Evolutionary conservation across 495 filamentous ascomycete species (phyloP), one percentile per base, ranked within the genome.

Genomic region (Penicillium turbatum): DNA sequence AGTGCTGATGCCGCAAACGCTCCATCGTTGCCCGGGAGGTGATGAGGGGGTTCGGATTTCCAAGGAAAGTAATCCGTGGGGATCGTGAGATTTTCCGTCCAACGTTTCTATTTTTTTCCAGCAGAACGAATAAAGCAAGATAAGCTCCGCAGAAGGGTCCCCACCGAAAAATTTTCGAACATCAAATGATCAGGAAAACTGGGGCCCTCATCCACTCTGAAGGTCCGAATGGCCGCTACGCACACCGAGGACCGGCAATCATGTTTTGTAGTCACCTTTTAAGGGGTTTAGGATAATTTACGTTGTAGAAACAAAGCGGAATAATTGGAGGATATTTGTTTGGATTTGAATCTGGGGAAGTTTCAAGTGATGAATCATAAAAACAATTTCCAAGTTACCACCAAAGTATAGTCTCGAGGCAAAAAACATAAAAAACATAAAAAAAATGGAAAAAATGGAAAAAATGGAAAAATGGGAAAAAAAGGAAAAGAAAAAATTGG

Each of bases 101-200:
- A 41, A 58, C 53, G 57, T 52, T 60, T 54, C 51, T 56, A 54
- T 59, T 59, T 59, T 26, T 52, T 21, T 26, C n/a, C 36, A 16
- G 31, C 27, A 51, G 45, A 32, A 32, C 48, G 54, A 53, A 54
- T 52, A 53, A 45, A 55, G 48, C 34, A 55, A 60, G 61, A 64
- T 67, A 67, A 67, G 64, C 59, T 67, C 55, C 59, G 51, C 48
- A 15, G 52, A 24, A 54, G 16, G 17, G 62, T 59, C 61, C 51
- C 64, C 64, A 67, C 62, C 38, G 56, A 64, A 59, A 64, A 64
- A 62, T 55, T 61, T 61, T 67, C 61, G 61, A 60, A 62, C 39
- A 64, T 64, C 61, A 64, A 60, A 59, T 64, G 64, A 67, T 65
- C 64, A 57, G 8, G 34, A 51, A 54, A 58, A 42, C 34, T 49